A percentile compares a stretch with the other conserved stretches of the same genome.
These are phyloP conservation scores for Solanum bukasovii DNA, from an alignment of 257 asterid species.

Conservation along the genomic window DNA sequence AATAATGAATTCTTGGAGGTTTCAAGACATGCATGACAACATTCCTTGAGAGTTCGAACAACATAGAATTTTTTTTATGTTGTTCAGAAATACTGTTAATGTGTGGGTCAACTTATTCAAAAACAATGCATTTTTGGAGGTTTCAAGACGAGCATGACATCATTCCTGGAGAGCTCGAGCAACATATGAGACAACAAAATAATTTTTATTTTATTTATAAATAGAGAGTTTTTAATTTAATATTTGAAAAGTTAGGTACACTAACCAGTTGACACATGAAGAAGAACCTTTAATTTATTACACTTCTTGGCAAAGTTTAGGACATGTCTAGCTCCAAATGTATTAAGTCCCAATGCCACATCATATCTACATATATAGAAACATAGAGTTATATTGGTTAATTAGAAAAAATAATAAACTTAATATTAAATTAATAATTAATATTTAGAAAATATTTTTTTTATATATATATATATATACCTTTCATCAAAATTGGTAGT, in stretches of 20 bases:
- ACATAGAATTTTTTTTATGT: neutral
- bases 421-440: neutral
- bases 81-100: too few species aligned
- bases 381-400: neutral
- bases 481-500: slow-evolving; percentile 88
- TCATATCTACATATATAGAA: slow-evolving; percentile 44
- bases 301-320: slow-evolving; percentile 49
- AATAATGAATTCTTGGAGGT: too few species aligned
- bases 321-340: slow-evolving; percentile 54
- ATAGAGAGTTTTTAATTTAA: neutral
- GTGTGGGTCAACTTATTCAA: neutral
- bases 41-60: neutral
- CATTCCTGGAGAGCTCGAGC: neutral
- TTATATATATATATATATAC: slow-evolving; percentile 5
- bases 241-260: neutral
- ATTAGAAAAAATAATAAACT: neutral
- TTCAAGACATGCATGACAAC: neutral
- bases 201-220: neutral
- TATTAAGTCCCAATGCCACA: slow-evolving; percentile 53
- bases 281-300: slow-evolving; percentile 30
- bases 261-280: slow-evolving; percentile 85
- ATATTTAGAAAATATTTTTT: neutral
- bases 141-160: neutral
- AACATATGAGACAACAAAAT: neutral
- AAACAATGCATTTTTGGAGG: neutral